Evolutionary conservation across 768 basidiomycete species (phyloP).

Genomic region (Termitomyces sp.): DNA sequence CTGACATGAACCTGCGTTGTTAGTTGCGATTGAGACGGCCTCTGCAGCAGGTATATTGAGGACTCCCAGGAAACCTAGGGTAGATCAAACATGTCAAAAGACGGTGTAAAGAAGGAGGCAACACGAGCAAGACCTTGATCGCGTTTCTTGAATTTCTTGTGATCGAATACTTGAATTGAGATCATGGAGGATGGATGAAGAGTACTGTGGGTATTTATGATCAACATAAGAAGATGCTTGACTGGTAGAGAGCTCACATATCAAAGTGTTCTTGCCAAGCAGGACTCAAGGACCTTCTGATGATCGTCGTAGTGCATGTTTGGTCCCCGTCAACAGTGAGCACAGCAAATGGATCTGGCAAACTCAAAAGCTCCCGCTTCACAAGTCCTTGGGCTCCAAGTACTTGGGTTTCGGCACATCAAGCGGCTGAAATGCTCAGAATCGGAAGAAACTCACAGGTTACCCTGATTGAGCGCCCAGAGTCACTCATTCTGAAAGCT

Average conservation of each 20-base stretch:
- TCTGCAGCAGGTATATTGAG: conserved; percentile 51
- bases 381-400: conserved; percentile 69
- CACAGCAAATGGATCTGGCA: conserved; percentile 88
- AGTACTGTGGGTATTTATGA: conserved; percentile 33
- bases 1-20: conserved; percentile 31
- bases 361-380: conserved; percentile 73
- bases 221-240: conserved; percentile 8
- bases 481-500: conserved; percentile 36
- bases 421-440: conserved; percentile 1
- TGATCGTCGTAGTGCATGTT: conserved; percentile 68
- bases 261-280: conserved; percentile 87
- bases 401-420: conserved; percentile 36
- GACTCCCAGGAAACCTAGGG: conserved; percentile 50
- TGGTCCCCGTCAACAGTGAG: conserved; percentile 84
- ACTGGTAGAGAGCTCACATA: conserved; percentile 45
- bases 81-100: conserved; percentile 15
- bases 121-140: conserved; percentile 58
- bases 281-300: conserved; percentile 63
- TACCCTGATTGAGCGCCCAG: conserved; percentile 43
- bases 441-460: conserved; percentile 32
- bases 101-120: conserved; percentile 8
- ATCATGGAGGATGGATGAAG: conserved; percentile 73
- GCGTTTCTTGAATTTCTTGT: conserved; percentile 79
- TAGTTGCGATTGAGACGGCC: conserved; percentile 42
- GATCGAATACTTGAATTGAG: conserved; percentile 86